Evolutionary conservation across 2,329 filamentous ascomycete species (phyloP), one percentile per base, ranked within the genome.

Genomic region (Cryphonectria naterciae): DNA sequence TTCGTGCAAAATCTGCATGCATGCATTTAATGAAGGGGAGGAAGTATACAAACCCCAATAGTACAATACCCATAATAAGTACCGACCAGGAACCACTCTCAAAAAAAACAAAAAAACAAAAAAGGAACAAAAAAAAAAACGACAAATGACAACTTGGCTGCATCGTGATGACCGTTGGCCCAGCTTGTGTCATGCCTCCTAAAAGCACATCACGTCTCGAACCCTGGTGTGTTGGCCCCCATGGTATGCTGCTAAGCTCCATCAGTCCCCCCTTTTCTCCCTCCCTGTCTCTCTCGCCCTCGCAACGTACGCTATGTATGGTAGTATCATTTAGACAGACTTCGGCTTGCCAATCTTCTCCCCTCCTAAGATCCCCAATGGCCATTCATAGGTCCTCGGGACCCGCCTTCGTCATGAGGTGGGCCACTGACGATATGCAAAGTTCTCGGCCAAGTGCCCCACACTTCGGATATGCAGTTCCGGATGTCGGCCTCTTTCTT

Each of bases 371-470:
- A 32, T 32, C 10, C 25, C 25, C 63, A 19, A 7, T 32, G 28
- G 19, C 46, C 64, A 54, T 37, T 65, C 64, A 56, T 17, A 65
- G 10, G 46, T 5, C 35, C 22, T 25, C 15, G 11, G 35, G 10
- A 17, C 25, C 54, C 39, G 41, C 32, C 54, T n/a, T 68, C 70
- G 70, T 70, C 70, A 72, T 72, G 46, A n/a, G 32, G 68, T 63
- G 65, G 70, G 61, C 66, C 54, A 35, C 41, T 70, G 65, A 72
- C 70, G 68, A 69, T 70, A 61, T 70, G 68, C 60, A 63, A 56
- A 65, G n/a, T 52, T 43, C 63, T 15, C 46, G 54, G n/a, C 68
- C 35, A 17, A 15, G 28, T n/a, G 49, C 58, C 62, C 54, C 39
- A n/a, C 25, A n/a, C 32, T 58, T 43, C 46, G 70, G 58, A 67